Evolutionary conservation across 208 protist genomes (phyloP).

Genomic region (Trichomonas gallinae): DNA sequence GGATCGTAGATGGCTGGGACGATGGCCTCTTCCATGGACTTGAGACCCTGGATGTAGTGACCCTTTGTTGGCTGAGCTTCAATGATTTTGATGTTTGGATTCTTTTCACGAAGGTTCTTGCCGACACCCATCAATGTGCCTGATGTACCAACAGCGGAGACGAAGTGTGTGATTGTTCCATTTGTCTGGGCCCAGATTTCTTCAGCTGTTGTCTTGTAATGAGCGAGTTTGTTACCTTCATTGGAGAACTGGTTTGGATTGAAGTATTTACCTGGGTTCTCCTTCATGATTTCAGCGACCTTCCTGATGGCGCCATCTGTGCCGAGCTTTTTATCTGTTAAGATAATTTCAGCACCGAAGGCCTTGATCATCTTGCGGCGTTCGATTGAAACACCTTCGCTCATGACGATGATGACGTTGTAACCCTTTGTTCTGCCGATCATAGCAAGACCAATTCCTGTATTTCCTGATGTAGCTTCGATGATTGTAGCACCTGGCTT

Average conservation of each 20-base stretch:
- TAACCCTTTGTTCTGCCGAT: constrained; percentile 77
- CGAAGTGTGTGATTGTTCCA: constrained; percentile 15
- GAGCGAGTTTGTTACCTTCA: constrained; percentile 60
- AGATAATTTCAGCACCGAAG: constrained; percentile 78
- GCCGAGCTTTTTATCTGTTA: constrained; percentile 75
- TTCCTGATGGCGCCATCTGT: constrained; percentile 67
- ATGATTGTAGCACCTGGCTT: constrained; percentile 73
- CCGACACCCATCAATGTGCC: constrained; percentile 23
- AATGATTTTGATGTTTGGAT: constrained; percentile 1
- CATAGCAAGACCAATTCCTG: constrained; percentile 64
- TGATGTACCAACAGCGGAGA: neutral
- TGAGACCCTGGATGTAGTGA: neutral
- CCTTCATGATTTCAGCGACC: neutral
- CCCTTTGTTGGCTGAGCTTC: neutral
- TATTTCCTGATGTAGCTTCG: constrained; percentile 79
- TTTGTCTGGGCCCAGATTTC: constrained; percentile 47
- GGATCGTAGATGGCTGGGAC: neutral
- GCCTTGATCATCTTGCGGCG: constrained; percentile 64
- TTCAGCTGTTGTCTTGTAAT: constrained; percentile 66
- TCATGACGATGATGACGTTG: constrained; percentile 80
- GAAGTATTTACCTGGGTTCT: constrained; percentile 11
- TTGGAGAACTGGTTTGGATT: constrained; percentile 57
- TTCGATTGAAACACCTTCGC: constrained; percentile 89
- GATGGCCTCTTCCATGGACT: constrained; percentile 2
- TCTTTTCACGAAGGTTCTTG: neutral